Conservation (phyloP, 768 basidiomycete species). For the Leucocoprinus sp. region DNA sequence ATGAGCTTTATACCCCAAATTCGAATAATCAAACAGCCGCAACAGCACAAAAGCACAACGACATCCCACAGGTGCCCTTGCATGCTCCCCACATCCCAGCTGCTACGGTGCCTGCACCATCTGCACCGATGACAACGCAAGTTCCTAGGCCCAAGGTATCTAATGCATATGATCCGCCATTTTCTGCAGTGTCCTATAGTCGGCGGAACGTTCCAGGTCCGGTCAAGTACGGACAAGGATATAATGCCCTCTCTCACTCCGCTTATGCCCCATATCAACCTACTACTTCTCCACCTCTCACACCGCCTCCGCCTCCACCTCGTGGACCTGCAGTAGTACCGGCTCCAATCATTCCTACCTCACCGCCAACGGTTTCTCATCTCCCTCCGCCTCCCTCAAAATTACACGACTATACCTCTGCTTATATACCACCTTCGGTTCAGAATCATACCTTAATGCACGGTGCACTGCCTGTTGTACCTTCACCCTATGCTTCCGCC, state of each 20-base stretch:
- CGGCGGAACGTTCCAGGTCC: slow-evolving; percentile 14
- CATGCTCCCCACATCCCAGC: slow-evolving; percentile 22
- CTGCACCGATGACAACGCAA: slow-evolving; percentile 26
- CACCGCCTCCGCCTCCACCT: not conserved
- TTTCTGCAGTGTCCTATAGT: slow-evolving; percentile 33
- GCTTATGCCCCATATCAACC: slow-evolving; percentile 17
- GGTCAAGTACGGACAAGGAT: not conserved
- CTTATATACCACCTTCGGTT: too few relatives aligned
- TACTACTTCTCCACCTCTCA: slow-evolving; percentile 9
- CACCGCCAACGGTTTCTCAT: too few relatives aligned
- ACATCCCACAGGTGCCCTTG: slow-evolving; percentile 16
- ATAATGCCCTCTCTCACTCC: slow-evolving; percentile 10
- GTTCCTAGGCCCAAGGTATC: slow-evolving; percentile 55
- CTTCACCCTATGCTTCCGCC: not conserved
- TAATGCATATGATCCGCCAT: slow-evolving; percentile 75
- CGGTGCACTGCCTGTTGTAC: too few relatives aligned
- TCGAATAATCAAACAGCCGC: not conserved
- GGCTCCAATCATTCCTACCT: not conserved
- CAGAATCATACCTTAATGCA: too few relatives aligned
- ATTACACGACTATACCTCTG: too few relatives aligned
- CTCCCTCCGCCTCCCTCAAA: not conserved
- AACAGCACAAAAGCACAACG: slow-evolving; percentile 4
- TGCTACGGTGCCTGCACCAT: slow-evolving; percentile 12
- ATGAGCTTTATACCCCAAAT: slow-evolving; percentile 7
- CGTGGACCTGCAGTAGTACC: not conserved